phyloP scores from a whole-genome alignment of 73 alveolate genomes.

The Effrenium voratum region DNA sequence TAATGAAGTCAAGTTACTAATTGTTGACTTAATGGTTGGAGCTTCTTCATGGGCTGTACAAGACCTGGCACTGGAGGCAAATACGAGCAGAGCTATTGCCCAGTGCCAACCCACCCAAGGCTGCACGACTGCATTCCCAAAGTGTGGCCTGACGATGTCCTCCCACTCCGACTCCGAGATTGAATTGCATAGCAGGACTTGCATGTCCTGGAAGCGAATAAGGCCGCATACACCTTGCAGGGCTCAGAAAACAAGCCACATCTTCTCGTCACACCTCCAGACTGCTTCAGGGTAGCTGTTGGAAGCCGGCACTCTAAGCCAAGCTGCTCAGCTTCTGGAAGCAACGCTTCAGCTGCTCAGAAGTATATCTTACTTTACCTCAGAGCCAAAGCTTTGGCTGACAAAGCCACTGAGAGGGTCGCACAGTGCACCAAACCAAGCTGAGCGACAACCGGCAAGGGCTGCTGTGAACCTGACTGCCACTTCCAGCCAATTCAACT shows the following conservation, averaged over 20 bases:
- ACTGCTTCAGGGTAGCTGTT: too few relatives aligned
- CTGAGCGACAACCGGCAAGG: slow-evolving; percentile 39
- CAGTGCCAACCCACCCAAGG: background rate
- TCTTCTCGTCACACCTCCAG: too few relatives aligned
- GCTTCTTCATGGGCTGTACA: slow-evolving; percentile 74
- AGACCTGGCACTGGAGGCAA: background rate
- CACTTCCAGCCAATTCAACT: too few relatives aligned
- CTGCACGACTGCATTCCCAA: background rate
- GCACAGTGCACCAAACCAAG: background rate
- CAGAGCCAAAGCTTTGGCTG: background rate
- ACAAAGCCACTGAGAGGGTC: background rate
- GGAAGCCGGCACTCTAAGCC: background rate
- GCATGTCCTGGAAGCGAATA: slow-evolving; percentile 70
- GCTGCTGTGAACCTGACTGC: slow-evolving; percentile 52
- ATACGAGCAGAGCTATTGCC: background rate
- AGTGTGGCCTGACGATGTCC: slow-evolving; percentile 48
- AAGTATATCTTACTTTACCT: slow-evolving; percentile 31
- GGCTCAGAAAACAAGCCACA: too few relatives aligned
- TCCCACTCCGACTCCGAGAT: slow-evolving; percentile 83
- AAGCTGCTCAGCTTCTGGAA: slow-evolving; percentile 42
- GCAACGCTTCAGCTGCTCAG: slow-evolving; percentile 60
- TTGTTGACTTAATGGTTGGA: slow-evolving; percentile 56
- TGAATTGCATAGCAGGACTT: background rate
- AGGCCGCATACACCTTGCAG: slow-evolving; percentile 42
- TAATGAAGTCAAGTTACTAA: slow-evolving; percentile 16